Evolutionary conservation across 2,329 filamentous ascomycete genomes (phyloP), one percentile per base, ranked within the genome.

Genomic region (Fusarium longipes): DNA sequence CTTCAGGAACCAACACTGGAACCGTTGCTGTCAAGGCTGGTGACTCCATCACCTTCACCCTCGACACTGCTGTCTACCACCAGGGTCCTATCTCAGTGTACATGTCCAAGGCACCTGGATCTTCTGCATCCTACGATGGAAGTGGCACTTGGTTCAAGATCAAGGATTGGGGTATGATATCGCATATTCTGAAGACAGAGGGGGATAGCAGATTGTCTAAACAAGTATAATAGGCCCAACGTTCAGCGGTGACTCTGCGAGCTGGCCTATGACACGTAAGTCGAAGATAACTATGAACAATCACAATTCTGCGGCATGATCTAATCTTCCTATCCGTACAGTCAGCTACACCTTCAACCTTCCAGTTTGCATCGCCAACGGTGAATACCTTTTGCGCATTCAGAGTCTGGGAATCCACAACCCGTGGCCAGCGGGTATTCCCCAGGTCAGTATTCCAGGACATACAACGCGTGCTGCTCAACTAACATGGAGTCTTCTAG

Each of bases 331-430:
- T 3, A 2, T 4, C 17, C 29, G 3, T 20, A 5, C 2, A 58
- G 55, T 58, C 2, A 60, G 32, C 43, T 60, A 60, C n/a, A 60
- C 57, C 0, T 60, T 60, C 2, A 60, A 60, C 9, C 57, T 60
- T 2, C 57, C 57, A 0, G 33, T 17, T n/a, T 60, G 57, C 0
- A 60, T 60, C 17, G 32, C 55, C 5, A 53, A 60, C 1, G 55
- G 57, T 3, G 57, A 60, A 10, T 60, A 60, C 8, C 57, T 60
- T 8, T 24, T 60, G 1, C 55, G 57, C 0, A 60, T 60, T 2
- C 55, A 60, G 22, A 60, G 57, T 17, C 17, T 60, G 15, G 57
- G 14, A 1, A 60, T 60, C 17, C 57, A 60, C 27, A 60, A 60
- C 10, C 57, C 57, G 1, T 60, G 38, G 25, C 57, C 57, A 1